These are phyloP conservation scores for Pogostemon cablin DNA, from an alignment of 257 asterid genomes.

Conservation along the genomic window DNA sequence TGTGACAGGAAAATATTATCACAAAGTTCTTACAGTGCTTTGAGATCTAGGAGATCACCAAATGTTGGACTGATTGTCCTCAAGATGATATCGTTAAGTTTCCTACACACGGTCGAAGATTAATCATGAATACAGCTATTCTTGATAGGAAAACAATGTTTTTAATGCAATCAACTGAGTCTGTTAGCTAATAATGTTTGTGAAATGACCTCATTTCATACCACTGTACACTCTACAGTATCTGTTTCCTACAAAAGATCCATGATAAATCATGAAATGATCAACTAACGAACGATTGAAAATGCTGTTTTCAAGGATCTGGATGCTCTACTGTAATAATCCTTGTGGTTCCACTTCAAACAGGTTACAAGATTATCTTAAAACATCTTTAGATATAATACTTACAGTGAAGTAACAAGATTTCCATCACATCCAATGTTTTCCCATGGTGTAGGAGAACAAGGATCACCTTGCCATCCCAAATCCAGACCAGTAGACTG, in stretches of 20 bases:
- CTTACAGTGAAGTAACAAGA: slow-evolving; percentile 83
- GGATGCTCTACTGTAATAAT: neutral
- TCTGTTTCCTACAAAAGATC: too few relatives aligned
- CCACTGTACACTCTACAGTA: too few relatives aligned
- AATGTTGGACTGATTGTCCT: slow-evolving; percentile 86
- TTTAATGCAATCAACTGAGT: neutral
- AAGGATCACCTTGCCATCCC: slow-evolving; percentile 93
- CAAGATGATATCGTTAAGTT: slow-evolving; percentile 66
- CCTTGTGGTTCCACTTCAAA: too few relatives aligned
- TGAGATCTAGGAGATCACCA: slow-evolving; percentile 81
- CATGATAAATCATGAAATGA: too few relatives aligned
- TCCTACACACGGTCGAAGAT: slow-evolving; percentile 46
- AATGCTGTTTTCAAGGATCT: neutral
- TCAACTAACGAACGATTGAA: too few relatives aligned
- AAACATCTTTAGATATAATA: neutral
- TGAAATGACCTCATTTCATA: too few relatives aligned
- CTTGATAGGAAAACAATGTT: neutral
- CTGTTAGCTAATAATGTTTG: too few relatives aligned
- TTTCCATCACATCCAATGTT: slow-evolving; percentile 82
- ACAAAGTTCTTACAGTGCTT: slow-evolving; percentile 61
- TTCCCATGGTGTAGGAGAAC: slow-evolving; percentile 87
- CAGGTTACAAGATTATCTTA: neutral
- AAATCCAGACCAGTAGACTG: slow-evolving; percentile 71
- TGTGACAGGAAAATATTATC: neutral
- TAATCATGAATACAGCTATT: neutral